phyloP scores from a whole-genome alignment of 169 alveolate genomes.

The Perkinsus olseni region DNA sequence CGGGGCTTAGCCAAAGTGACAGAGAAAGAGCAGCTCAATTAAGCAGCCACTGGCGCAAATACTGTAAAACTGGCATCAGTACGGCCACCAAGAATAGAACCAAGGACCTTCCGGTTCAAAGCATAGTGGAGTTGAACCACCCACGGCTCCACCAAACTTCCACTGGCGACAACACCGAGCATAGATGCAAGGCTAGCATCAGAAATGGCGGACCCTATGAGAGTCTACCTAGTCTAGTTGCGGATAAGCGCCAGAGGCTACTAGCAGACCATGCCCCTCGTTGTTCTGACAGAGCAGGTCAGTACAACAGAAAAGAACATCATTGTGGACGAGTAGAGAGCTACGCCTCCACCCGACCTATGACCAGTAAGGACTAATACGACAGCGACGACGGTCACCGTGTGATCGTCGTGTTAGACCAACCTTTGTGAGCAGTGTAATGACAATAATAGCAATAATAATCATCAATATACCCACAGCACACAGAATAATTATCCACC shows the following conservation, averaged over 20 bases:
- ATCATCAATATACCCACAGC: no score
- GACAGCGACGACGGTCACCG: no score
- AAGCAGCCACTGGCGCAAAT: neutral
- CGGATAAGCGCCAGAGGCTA: neutral
- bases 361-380: no score
- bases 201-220: neutral
- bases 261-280: neutral
- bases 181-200: neutral
- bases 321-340: no score
- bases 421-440: no score
- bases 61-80: neutral
- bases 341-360: no score
- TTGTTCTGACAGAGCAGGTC: neutral
- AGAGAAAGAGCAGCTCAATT: neutral
- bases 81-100: neutral
- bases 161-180: no score
- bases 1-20: neutral
- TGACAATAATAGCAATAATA: no score
- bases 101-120: neutral
- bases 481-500: no score
- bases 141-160: neutral
- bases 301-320: neutral
- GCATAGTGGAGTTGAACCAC: neutral
- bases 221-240: neutral
- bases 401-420: no score